Base-by-base conservation (phyloP, 768 basidiomycete species). In the Tephrocybe sp. region DNA sequence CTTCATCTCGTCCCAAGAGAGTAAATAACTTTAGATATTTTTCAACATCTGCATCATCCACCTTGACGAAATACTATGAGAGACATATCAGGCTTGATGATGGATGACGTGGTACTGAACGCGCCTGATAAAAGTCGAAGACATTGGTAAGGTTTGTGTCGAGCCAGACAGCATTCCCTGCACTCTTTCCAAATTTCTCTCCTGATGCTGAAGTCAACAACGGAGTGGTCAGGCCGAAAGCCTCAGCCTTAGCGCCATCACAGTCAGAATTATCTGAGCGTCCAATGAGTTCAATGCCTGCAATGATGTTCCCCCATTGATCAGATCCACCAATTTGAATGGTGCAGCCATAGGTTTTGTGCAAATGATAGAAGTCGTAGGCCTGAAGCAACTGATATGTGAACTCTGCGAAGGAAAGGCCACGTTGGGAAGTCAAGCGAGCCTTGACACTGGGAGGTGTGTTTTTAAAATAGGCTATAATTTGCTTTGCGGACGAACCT, bases 391-490 rank as follows among this genome's bases (percentile, higher is more conserved):
- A 82, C 61, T 99, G 97, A 65, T 99, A 99, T 3, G 91, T 84
- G 69, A 99, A 98, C 64, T 99, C 97, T 16, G 94, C 93, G 71
- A 95, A 99, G n/a, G 94, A 97, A 53, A 98, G 86, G 38, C 95
- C 95, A 58, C 84, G 80, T 53, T 86, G 83, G 0, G 90, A 83
- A 5, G 74, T 70, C 46, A 97, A 74, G 22, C 95, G 86, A 23
- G 82, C 79, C 51, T 86, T 86, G 30, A 97, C 94, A 57, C 94
- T 97, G 53, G 5, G 9, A 16, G 9, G 19, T 12, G 39, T 11
- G 4, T 21, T 27, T 19, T 15, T 30, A 33, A 43, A 39, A 18
- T 39, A 19, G 55, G 33, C 16, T 50, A 45, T 24, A 43, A 31
- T 51, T 31, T 18, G 21, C 47, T 19, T 13, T 36, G 7, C 16